A percentile compares a stretch with the other conserved stretches of the same genome.
phyloP scores from a whole-genome alignment of 805 yeast species.

The Ogataea angusta region DNA sequence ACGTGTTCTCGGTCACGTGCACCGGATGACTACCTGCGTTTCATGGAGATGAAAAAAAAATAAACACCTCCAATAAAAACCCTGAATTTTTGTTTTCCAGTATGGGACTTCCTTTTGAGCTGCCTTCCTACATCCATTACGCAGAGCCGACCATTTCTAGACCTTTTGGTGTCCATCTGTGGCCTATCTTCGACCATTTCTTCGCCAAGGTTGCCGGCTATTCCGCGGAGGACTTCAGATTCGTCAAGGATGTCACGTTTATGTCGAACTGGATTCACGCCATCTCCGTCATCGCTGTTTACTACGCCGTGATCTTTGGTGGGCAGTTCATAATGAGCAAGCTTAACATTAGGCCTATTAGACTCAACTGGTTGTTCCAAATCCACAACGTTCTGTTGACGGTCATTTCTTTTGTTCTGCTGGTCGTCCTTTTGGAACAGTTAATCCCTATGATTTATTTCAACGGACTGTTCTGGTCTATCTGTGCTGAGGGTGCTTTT shows the following conservation, averaged over 20 bases:
- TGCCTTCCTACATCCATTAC: constrained; percentile 27
- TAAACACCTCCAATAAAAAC: constrained; percentile 4
- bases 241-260: constrained; percentile 62
- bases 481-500: constrained; percentile 77
- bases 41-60: constrained; percentile 1
- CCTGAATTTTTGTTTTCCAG: constrained; percentile 1
- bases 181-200: constrained; percentile 61
- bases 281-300: constrained; percentile 50
- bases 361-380: constrained; percentile 75
- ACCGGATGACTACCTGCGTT: not conserved
- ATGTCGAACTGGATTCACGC: constrained; percentile 62
- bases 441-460: constrained; percentile 68
- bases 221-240: constrained; percentile 65
- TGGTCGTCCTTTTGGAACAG: constrained; percentile 78
- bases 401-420: constrained; percentile 57
- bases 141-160: constrained; percentile 26
- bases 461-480: constrained; percentile 80
- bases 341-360: constrained; percentile 58
- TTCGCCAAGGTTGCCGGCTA: constrained; percentile 47
- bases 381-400: constrained; percentile 81
- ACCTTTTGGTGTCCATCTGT: constrained; percentile 58
- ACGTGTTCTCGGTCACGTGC: constrained; percentile 3
- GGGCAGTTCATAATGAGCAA: constrained; percentile 64
- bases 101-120: constrained; percentile 13
- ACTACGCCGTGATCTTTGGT: constrained; percentile 81